A percentile compares a stretch with the other conserved stretches of the same genome.
Evolutionary conservation across 768 basidiomycete species (phyloP).

Genomic region (Kwoniella mangroviensis): DNA sequence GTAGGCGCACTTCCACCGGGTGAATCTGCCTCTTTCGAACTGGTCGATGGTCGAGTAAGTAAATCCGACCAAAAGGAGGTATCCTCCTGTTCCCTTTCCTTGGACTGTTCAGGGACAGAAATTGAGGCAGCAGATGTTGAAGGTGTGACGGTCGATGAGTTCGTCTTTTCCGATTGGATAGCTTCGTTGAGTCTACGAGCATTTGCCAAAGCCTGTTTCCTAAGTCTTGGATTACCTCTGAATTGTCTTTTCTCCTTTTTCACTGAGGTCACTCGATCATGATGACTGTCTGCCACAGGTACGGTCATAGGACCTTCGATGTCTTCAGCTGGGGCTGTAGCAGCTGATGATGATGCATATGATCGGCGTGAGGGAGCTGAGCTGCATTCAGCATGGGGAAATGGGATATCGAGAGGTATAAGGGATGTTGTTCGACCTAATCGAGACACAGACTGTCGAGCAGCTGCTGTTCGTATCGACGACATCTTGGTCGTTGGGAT

Average conservation of each 20-base stretch:
- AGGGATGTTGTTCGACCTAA: neutral
- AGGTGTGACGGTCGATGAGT: neutral
- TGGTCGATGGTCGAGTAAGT: constrained; percentile 6
- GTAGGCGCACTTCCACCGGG: constrained; percentile 3
- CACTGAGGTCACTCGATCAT: neutral
- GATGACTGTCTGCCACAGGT: no score
- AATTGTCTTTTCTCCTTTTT: neutral
- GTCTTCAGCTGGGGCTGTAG: neutral
- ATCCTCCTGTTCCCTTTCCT: neutral
- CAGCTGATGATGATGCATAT: constrained; percentile 1
- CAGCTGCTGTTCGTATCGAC: neutral
- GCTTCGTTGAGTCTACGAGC: constrained; percentile 15
- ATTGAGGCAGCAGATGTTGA: neutral
- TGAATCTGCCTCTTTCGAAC: neutral
- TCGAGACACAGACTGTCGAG: constrained; percentile 10
- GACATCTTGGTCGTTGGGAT: constrained; percentile 2
- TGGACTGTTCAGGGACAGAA: neutral
- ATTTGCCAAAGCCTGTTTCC: constrained; percentile 17
- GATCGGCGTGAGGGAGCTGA: constrained; percentile 19
- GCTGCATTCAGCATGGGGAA: constrained; percentile 28
- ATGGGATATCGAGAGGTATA: neutral
- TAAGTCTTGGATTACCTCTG: constrained; percentile 7
- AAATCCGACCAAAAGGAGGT: constrained; percentile 19
- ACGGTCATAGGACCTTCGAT: neutral
- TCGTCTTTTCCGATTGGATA: constrained; percentile 7